Conservation (phyloP, 1,284 basidiomycete genomes). For the Ganoderma resinaceum region DNA sequence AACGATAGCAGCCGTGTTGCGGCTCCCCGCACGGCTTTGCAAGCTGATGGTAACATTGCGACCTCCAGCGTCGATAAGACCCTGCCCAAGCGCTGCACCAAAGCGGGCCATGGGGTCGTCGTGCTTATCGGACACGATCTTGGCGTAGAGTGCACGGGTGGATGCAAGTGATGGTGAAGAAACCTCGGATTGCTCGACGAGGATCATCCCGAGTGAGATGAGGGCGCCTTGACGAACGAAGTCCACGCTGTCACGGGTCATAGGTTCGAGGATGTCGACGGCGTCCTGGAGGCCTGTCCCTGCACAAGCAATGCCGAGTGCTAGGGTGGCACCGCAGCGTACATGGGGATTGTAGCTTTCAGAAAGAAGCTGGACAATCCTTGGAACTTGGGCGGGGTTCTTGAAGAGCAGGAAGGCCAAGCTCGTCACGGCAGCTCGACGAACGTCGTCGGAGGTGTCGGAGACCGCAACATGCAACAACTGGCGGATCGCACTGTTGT, state of each 20-base stretch:
- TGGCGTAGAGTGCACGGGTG: constrained; percentile 84
- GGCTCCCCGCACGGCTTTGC: constrained; percentile 89
- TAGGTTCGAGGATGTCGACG: constrained; percentile 92
- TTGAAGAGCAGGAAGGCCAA: constrained; percentile 96
- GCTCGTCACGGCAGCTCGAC: constrained; percentile 92
- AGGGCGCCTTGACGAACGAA: constrained; percentile 98
- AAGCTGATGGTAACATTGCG: constrained; percentile 94
- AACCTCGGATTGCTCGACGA: constrained; percentile 94
- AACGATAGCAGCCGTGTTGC: constrained; percentile 91
- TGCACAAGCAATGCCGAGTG: constrained; percentile 94
- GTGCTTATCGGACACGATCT: constrained; percentile 93
- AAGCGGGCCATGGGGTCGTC: constrained; percentile 98
- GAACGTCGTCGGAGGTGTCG: constrained; percentile 95
- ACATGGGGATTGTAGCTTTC: constrained; percentile 99
- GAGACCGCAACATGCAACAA: constrained; percentile 95
- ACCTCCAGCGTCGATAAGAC: constrained; percentile 95
- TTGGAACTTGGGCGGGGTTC: constrained; percentile 91
- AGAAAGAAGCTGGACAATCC: constrained; percentile 93
- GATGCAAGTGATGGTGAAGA: constrained; percentile 83
- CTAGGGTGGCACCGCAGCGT: constrained; percentile 93
- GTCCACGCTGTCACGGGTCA: constrained; percentile 96
- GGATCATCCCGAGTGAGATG: constrained; percentile 93
- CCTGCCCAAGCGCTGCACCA: constrained; percentile 93
- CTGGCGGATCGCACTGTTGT: constrained; percentile 90
- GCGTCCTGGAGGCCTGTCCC: constrained; percentile 97